These are phyloP conservation scores for Blastomyces silverae DNA, from an alignment of 2,329 filamentous ascomycete genomes.

Conservation along the genomic window DNA sequence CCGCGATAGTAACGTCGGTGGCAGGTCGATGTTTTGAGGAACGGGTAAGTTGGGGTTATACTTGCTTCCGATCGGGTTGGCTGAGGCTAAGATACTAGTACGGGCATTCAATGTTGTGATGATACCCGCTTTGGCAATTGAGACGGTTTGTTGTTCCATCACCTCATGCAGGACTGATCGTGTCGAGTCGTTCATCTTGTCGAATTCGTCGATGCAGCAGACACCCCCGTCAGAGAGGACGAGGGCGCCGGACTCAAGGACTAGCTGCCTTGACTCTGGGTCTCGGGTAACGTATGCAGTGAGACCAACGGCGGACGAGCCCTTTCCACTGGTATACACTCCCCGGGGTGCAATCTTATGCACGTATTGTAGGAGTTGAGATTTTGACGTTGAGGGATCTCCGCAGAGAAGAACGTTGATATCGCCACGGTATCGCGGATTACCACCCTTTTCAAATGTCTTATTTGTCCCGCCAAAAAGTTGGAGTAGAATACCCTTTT, in stretches of 20 bases:
- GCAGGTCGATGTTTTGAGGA: conserved; percentile 95
- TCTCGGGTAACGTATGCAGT: conserved; percentile 72
- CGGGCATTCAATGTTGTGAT: conserved; percentile 88
- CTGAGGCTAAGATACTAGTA: conserved; percentile 91
- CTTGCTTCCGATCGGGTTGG: conserved; percentile 95
- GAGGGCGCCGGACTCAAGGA: conserved; percentile 66
- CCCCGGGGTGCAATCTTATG: conserved; percentile 94
- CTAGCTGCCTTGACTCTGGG: conserved; percentile 64
- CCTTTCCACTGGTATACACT: conserved; percentile 70
- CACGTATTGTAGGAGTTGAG: conserved; percentile 86
- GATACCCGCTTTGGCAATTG: conserved; percentile 70
- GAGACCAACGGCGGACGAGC: conserved; percentile 67
- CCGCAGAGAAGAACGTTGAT: conserved; percentile 96
- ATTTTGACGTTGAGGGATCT: conserved; percentile 94
- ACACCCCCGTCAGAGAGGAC: conserved; percentile 68
- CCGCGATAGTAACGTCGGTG: conserved; percentile 86
- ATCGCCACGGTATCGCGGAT: conserved; percentile 90
- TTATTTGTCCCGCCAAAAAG: conserved; percentile 98
- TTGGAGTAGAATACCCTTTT: conserved; percentile 95
- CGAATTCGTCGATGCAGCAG: conserved; percentile 73
- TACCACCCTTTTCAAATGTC: conserved; percentile 91
- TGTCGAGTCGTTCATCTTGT: conserved; percentile 71
- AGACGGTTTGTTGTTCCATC: conserved; percentile 74
- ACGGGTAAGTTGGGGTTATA: conserved; percentile 96
- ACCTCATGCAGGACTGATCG: conserved; percentile 71